phyloP scores from a whole-genome alignment of 306 rosid species.

The Betula pendula region DNA sequence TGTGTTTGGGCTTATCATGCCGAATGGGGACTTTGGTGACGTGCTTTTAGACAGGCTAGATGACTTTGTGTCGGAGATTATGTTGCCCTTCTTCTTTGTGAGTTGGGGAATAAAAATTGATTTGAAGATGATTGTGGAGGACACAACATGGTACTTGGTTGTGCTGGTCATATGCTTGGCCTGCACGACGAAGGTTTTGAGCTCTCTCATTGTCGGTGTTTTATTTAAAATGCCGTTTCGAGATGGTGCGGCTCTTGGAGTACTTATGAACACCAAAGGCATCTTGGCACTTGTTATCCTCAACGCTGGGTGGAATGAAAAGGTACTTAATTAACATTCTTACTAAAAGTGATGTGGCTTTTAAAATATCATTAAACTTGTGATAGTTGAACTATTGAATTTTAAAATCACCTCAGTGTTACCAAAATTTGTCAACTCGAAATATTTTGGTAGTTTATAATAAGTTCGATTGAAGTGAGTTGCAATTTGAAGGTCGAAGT shows the following conservation, averaged over 20 bases:
- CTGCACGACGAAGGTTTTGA: constrained; percentile 26
- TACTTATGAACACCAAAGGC: constrained; percentile 47
- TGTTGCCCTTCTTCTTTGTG: constrained; percentile 27
- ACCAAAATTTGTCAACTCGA: too few relatives aligned
- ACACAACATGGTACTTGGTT: neutral
- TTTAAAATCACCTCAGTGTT: too few relatives aligned
- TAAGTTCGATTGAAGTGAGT: too few relatives aligned
- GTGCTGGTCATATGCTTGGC: constrained; percentile 12
- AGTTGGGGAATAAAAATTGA: constrained; percentile 31
- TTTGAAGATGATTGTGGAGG: fast-evolving
- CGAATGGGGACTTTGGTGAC: constrained; percentile 38
- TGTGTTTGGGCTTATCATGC: constrained; percentile 47
- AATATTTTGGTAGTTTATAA: too few relatives aligned
- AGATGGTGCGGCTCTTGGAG: constrained; percentile 42
- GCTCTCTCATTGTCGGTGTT: constrained; percentile 22
- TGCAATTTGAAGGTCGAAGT: too few relatives aligned
- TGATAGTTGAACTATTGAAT: too few relatives aligned
- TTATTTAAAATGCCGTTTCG: constrained; percentile 27
- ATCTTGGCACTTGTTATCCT: constrained; percentile 38
- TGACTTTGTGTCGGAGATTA: constrained; percentile 30
- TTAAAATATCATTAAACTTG: too few relatives aligned
- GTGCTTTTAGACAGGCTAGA: constrained; percentile 17
- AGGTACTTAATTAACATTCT: constrained; percentile 12
- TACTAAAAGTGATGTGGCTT: too few relatives aligned
- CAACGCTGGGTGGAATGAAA: constrained; percentile 33